Base-by-base conservation (phyloP, 208 protist species). In the Wallacemonas collosoma region DNA sequence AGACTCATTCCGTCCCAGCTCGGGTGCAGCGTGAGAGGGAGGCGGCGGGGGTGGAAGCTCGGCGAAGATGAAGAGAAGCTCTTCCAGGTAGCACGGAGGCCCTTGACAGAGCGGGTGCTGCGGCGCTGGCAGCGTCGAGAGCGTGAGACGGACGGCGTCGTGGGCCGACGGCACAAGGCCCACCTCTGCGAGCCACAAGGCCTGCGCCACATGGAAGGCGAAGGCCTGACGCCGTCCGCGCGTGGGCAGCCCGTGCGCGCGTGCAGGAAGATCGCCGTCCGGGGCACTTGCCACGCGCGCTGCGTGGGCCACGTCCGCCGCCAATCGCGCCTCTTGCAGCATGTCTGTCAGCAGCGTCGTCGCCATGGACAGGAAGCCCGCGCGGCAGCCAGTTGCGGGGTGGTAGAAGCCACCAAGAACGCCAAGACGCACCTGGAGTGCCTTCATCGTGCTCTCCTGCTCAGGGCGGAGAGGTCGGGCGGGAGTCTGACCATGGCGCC, bases 131-230 rank as follows among this genome's bases (percentile, higher is more conserved):
- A 84, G 73, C 45, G 47, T 63, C 39, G 71, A 50, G 38, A 77
- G 53, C 39, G 82, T 39, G 4, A 53, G 60, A 2, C 68, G 26
- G 11, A 85, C 41, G 7, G 83, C 63, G 43, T 41, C 54, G 14
- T 67, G 47, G 39, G 85, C 77, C 67, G 87, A 73, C 50, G 68
- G 60, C 53, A 56, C 35, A 41, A 93, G 62, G 4, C 90, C 90
- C 55, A 80, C 72, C 77, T 95, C 90, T 9, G 72, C 77, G 67
- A 91, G 61, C 90, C 90, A 95, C 71, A 91, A 62, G 58, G 85
- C 77, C 70, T 89, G 85, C 84, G 93, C 90, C 61, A 88, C 78
- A 54, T 79, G 81, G 61, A 91, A 91, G 15, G 77, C 69, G 3
- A 85, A 62, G 14, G 72, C 79, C 15, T 72, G 80, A 15, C 82